phyloP scores from a whole-genome alignment of 345 rosid species.

The Trapa bicornis region DNA sequence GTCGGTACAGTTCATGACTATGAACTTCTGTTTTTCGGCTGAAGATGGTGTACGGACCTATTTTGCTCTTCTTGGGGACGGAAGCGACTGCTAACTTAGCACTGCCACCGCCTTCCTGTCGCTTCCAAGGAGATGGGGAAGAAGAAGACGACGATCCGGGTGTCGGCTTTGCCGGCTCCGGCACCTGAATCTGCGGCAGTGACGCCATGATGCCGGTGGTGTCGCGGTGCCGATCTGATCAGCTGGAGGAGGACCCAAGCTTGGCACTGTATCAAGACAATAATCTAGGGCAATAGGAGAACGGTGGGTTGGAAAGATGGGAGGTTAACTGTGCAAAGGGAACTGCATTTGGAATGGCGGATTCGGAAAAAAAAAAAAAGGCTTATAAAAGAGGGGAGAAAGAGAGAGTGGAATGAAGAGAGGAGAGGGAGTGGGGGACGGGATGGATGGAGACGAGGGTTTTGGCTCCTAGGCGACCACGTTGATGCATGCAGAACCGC shows the following conservation, averaged over 20 bases:
- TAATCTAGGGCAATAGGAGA: neutral
- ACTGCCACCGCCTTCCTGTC: neutral
- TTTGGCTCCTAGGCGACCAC: constrained; percentile 27
- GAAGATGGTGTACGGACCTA: constrained; percentile 9
- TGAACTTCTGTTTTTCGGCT: neutral
- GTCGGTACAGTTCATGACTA: neutral
- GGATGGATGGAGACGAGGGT: too few species aligned
- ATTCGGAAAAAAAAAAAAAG: neutral
- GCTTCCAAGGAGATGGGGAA: constrained; percentile 11
- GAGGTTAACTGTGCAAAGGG: too few species aligned
- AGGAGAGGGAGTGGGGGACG: neutral
- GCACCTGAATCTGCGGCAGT: neutral
- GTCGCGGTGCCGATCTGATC: neutral
- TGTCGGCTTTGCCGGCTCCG: constrained; percentile 1
- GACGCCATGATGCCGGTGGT: neutral
- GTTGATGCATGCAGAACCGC: constrained; percentile 29
- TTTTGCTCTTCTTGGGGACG: constrained; percentile 13
- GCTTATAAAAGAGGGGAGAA: neutral
- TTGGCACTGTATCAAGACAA: neutral
- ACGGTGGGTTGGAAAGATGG: neutral
- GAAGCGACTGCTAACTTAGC: neutral
- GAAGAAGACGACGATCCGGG: constrained; percentile 9
- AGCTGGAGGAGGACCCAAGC: too few species aligned
- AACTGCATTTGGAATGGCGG: neutral
- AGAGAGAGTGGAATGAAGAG: neutral